phyloP scores from a whole-genome alignment of 306 rosid genomes.

The Sesbania bispinosa region DNA sequence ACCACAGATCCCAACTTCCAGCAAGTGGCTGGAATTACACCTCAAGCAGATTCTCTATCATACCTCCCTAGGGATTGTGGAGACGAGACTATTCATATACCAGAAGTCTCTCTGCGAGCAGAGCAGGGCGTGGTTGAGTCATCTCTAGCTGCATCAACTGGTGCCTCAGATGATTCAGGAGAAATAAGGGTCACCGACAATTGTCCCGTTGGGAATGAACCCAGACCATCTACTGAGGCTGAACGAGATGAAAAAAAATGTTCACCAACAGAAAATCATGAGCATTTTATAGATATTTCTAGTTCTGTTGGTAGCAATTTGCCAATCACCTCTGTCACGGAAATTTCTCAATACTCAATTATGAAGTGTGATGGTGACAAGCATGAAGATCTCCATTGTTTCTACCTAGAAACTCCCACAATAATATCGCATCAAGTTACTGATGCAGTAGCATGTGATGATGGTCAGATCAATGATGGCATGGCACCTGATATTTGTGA shows the following conservation, averaged over 20 bases:
- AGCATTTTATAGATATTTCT: constrained; percentile 6
- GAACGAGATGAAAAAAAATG: constrained; percentile 23
- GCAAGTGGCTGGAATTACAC: constrained; percentile 46
- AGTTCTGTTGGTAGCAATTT: constrained; percentile 23
- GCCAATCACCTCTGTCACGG: constrained; percentile 11
- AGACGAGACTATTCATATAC: constrained; percentile 32
- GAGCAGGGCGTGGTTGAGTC: constrained; percentile 29
- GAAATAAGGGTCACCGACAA: constrained; percentile 45
- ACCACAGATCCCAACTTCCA: constrained; percentile 48
- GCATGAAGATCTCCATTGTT: constrained; percentile 17
- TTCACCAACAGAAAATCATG: constrained; percentile 21
- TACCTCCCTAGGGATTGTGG: constrained; percentile 39
- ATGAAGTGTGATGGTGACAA: constrained; percentile 14
- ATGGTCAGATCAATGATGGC: constrained; percentile 29
- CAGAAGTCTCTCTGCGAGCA: constrained; percentile 38
- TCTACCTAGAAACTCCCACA: constrained; percentile 27
- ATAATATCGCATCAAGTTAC: constrained; percentile 16
- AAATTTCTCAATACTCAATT: constrained; percentile 29
- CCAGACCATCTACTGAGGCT: constrained; percentile 37
- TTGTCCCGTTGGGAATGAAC: constrained; percentile 35
- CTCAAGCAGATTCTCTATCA: constrained; percentile 54
- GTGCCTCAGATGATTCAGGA: constrained; percentile 42
- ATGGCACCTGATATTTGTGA: constrained; percentile 30
- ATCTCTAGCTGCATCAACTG: constrained; percentile 32
- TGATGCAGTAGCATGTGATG: constrained; percentile 19